Evolutionary conservation across 192 early-diverging fungal genomes (phyloP).

Genomic region (Ramicandelaber brevisporus): DNA sequence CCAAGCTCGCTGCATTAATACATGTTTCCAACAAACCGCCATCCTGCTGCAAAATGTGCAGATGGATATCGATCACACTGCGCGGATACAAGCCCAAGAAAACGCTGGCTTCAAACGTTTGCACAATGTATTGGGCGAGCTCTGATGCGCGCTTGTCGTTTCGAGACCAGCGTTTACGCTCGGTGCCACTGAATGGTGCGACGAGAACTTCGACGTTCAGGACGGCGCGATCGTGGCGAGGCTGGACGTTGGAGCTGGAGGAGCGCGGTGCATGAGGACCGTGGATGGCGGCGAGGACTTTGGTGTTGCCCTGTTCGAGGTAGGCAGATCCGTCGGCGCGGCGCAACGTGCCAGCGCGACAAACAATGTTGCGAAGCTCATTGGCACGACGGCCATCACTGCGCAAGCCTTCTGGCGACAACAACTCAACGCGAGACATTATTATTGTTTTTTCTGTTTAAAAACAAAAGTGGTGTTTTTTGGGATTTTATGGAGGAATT

Average conservation of each 20-base stretch:
- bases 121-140: constrained; percentile 53
- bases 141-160: constrained; percentile 81
- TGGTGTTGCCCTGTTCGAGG: constrained; percentile 89
- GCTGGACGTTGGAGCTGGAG: constrained; percentile 18
- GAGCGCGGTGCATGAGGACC: constrained; percentile 65
- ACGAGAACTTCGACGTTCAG: constrained; percentile 80
- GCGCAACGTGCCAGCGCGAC: constrained; percentile 46
- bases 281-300: constrained; percentile 70
- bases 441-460: too few species aligned
- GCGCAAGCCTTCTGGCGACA: constrained; percentile 54
- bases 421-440: constrained; percentile 11
- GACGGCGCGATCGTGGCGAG: constrained; percentile 50
- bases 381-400: constrained; percentile 72
- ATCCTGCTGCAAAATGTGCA: constrained; percentile 84
- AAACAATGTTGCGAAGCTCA: constrained; percentile 65
- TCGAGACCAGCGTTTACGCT: constrained; percentile 59
- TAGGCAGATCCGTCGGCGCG: constrained; percentile 87
- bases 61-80: constrained; percentile 77
- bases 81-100: constrained; percentile 43
- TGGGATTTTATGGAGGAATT: too few species aligned
- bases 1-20: constrained; percentile 64
- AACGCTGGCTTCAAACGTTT: constrained; percentile 81
- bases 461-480: too few species aligned
- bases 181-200: constrained; percentile 73
- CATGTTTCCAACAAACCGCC: constrained; percentile 58